phyloP scores from a whole-genome alignment of 345 rosid genomes.

The Pistacia integerrima region DNA sequence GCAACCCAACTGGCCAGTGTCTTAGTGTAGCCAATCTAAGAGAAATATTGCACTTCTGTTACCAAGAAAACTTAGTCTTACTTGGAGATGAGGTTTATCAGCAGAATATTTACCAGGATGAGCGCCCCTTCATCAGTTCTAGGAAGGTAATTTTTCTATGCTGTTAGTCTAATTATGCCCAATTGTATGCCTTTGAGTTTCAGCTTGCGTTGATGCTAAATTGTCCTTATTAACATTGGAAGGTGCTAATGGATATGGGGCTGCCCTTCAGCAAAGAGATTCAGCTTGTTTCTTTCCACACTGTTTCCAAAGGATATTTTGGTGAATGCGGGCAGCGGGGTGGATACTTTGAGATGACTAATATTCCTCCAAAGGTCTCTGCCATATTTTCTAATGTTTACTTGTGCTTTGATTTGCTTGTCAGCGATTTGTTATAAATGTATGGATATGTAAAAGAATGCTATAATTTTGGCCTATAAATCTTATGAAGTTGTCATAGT shows the following conservation, averaged over 20 bases:
- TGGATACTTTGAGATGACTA: slow-evolving; percentile 99
- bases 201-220: slow-evolving; percentile 5
- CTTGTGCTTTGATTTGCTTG: slow-evolving; percentile 6
- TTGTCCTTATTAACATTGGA: slow-evolving; percentile 18
- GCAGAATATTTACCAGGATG: slow-evolving; percentile 95
- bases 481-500: slow-evolving; percentile 5
- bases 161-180: slow-evolving; percentile 10
- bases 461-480: neutral
- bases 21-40: slow-evolving; percentile 86
- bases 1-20: slow-evolving; percentile 99
- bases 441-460: slow-evolving; percentile 4
- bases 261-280: slow-evolving; percentile 76
- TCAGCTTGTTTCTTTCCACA: slow-evolving; percentile 95
- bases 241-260: slow-evolving; percentile 96
- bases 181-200: slow-evolving; percentile 13
- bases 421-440: slow-evolving; percentile 13
- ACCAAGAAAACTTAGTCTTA: slow-evolving; percentile 74
- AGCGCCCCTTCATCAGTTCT: slow-evolving; percentile 91
- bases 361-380: slow-evolving; percentile 85
- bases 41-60: slow-evolving; percentile 81
- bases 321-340: slow-evolving; percentile 99
- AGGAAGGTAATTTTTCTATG: slow-evolving; percentile 57
- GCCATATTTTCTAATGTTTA: neutral
- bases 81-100: slow-evolving; percentile 99
- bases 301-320: slow-evolving; percentile 98